Evolutionary conservation across 768 basidiomycete species (phyloP).

Genomic region (Hygrocybe punicea): DNA sequence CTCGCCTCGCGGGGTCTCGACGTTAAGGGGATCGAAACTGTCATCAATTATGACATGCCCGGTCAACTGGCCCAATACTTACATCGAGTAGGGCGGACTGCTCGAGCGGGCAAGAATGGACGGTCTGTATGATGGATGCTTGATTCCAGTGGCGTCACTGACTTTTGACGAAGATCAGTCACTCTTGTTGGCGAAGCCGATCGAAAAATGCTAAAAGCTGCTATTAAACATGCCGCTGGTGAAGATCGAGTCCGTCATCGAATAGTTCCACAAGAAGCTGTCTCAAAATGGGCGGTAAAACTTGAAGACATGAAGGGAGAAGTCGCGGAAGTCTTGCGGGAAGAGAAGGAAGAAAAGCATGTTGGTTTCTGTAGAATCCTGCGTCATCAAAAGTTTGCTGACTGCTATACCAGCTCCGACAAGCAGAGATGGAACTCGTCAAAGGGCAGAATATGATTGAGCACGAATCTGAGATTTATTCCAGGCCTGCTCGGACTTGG

Average conservation of each 20-base stretch:
- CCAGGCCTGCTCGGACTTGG: slow-evolving; percentile 96
- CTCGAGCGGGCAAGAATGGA: slow-evolving; percentile 89
- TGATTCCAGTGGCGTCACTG: background rate
- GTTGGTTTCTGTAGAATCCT: slow-evolving; percentile 35
- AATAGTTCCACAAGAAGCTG: slow-evolving; percentile 71
- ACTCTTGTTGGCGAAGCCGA: slow-evolving; percentile 95
- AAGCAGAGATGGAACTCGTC: slow-evolving; percentile 92
- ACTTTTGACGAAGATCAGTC: slow-evolving; percentile 62
- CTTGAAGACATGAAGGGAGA: slow-evolving; percentile 72
- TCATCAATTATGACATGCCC: slow-evolving; percentile 99
- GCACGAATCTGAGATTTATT: slow-evolving; percentile 88
- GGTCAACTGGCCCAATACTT: slow-evolving; percentile 88
- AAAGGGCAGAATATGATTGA: slow-evolving; percentile 96
- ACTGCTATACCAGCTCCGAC: slow-evolving; percentile 55
- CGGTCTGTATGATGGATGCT: slow-evolving; percentile 50
- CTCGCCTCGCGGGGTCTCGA: slow-evolving; percentile 93
- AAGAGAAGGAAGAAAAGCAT: slow-evolving; percentile 95
- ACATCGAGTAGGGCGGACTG: slow-evolving; percentile 96
- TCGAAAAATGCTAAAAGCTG: slow-evolving; percentile 93
- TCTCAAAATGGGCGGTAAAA: slow-evolving; percentile 67
- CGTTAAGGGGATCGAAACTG: slow-evolving; percentile 95
- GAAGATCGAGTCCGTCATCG: slow-evolving; percentile 86
- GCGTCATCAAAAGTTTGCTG: slow-evolving; percentile 11
- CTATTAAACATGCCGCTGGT: slow-evolving; percentile 80
- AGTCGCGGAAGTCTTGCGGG: slow-evolving; percentile 72